Base-by-base conservation (phyloP, 148 eudicot genomes). In the Rhododendron ferrugineum region DNA sequence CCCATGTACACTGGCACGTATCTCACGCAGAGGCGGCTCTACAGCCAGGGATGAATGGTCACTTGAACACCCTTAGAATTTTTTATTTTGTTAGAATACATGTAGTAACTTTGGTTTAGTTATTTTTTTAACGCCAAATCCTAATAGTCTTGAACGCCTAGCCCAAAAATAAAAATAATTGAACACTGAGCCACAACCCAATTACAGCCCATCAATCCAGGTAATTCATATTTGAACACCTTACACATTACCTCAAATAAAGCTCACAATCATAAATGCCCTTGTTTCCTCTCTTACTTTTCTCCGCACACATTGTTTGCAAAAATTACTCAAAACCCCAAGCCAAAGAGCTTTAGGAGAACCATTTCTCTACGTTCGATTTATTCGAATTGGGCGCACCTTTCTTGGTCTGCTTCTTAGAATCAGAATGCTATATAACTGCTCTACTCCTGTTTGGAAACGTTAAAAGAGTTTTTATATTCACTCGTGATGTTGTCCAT, bases 201-300 rank as follows among this genome's bases (percentile, higher is more conserved):
- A 50, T 11, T 50, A 50, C 16, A 50, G 0, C 16, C 16, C 54
- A 50, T 13, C 4, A 11, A 50, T 50, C 16, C 0, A 50, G 4
- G 54, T 50, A 50, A 50, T 50, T 50, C 54, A 16, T 50, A 50
- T 50, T 50, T 50, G 54, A 50, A 50, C 0, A 50, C 16, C 54
- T 50, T 0, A 50, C 10, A 13, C 54, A 50, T 50, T 13, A 13
- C 3, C 16, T 50, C 54, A 13, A 50, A 50, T 13, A 50, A 50
- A 13, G 15, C 15, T 50, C 54, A 50, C 54, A 50, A 50, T 1
- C 34, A 32, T 32, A 32, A 32, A 32, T 32, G 34, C 34, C 34
- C 34, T 32, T 32, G 34, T 84, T 87, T 84, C 89, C 87, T 87
- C 82, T 83, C 86, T 78, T 64, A 70, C 56, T 90, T 85, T 84